phyloP scores from a whole-genome alignment of 2,329 filamentous ascomycete species.

The Hymenoscyphus salicellus region DNA sequence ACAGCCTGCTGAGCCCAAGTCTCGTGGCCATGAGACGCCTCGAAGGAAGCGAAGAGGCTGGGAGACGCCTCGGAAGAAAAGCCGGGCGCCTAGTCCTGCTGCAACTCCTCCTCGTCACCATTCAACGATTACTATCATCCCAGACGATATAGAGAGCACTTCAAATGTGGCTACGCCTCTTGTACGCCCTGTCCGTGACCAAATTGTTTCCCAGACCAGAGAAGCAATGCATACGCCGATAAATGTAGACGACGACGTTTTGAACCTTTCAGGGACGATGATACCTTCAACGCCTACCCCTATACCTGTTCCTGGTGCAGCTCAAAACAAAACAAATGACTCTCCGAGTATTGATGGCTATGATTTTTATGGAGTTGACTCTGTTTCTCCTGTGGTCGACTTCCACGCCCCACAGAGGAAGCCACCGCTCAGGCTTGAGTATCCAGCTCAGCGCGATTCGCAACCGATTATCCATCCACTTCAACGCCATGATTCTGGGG shows the following conservation, averaged over 20 bases:
- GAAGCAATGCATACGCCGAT: conserved; percentile 29
- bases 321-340: conserved; percentile 18
- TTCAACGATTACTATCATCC: conserved; percentile 23
- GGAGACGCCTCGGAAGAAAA: conserved; percentile 28
- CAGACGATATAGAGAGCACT: conserved; percentile 56
- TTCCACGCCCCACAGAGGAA: conserved; percentile 46
- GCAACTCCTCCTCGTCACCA: conserved; percentile 15
- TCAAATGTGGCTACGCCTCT: conserved; percentile 61
- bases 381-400: conserved; percentile 49
- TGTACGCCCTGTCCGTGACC: conserved; percentile 48
- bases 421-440: conserved; percentile 39
- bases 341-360: conserved; percentile 50
- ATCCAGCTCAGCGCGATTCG: conserved; percentile 11
- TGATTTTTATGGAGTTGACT: conserved; percentile 64
- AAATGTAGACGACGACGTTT: conserved; percentile 33
- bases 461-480: conserved; percentile 11
- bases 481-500: conserved; percentile 55
- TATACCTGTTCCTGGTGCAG: conserved; percentile 29
- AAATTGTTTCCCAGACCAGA: conserved; percentile 22
- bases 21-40: conserved; percentile 5
- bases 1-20: background rate
- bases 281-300: conserved; percentile 24
- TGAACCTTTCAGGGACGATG: conserved; percentile 30
- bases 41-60: conserved; percentile 18
- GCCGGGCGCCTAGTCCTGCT: conserved; percentile 8